Evolutionary conservation across 1,139 yeast species (phyloP), one percentile per base, ranked within the genome.

Genomic region (Sugiyamaella japonica): DNA sequence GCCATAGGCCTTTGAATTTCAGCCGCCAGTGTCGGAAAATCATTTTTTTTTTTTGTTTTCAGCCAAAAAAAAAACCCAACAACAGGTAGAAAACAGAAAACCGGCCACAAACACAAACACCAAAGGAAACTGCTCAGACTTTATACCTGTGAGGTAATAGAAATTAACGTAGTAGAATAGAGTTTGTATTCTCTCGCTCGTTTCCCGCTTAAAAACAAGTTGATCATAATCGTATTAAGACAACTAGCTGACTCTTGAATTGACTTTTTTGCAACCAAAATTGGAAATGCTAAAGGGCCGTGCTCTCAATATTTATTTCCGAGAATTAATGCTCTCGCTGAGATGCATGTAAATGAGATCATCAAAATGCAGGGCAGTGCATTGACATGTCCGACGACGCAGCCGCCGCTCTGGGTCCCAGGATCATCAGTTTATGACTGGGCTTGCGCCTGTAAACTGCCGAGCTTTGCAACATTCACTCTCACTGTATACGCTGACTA

Each of bases 1-100:
- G 39, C 44, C 47, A 37, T 38, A 16, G 4, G 12, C 16, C n/a
- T 25, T 49, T 49, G 37, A 45, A 8, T 13, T 13, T 29, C 17
- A 13, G 6, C 12, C 20, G 10, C 46, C 46, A 42, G 23, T 8
- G 8, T 17, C 4, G 10, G 13, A 34, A 34, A 16, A 34, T 12
- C 34, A 29, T 20, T 3, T 6, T 20, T 20, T 6, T 20, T 6
- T 20, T 3, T 20, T 20, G 5, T 20, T 20, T 20, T 20, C 25
- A n/a, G n/a, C n/a, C n/a, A n/a, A n/a, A n/a, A n/a, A n/a, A n/a
- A n/a, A n/a, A n/a, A n/a, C n/a, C n/a, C n/a, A n/a, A n/a, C 25
- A 20, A 20, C 3, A 6, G 25, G 3, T 20, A 3, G 25, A 20
- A 20, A 20, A 20, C 25, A 20, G 36, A 32, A 32, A n/a, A n/a